Evolutionary conservation across 805 yeast genomes (phyloP).

Genomic region (Ogataea saltuana): DNA sequence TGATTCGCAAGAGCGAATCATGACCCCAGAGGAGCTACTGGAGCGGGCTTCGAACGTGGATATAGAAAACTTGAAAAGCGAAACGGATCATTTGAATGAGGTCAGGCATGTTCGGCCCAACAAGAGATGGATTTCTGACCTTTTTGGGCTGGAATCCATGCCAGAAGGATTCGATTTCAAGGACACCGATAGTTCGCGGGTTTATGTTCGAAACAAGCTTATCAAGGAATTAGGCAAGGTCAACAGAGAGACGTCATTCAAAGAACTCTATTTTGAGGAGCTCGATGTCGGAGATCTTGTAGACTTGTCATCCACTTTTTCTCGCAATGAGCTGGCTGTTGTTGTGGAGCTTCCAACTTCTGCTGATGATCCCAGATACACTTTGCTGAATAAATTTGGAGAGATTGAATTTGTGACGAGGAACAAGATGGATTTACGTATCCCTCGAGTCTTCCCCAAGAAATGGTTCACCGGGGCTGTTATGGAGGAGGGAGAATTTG

Average conservation of each 20-base stretch:
- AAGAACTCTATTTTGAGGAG: slow-evolving; percentile 29
- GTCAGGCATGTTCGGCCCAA: slow-evolving; percentile 34
- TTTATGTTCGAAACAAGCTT: slow-evolving; percentile 6
- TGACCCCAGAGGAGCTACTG: slow-evolving; percentile 36
- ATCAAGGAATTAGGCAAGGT: slow-evolving; percentile 9
- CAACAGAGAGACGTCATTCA: slow-evolving; percentile 12
- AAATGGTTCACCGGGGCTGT: slow-evolving; percentile 36
- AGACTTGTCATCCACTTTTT: slow-evolving; percentile 43
- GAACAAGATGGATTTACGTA: slow-evolving; percentile 46
- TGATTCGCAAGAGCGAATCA: slow-evolving; percentile 15
- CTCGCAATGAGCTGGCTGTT: slow-evolving; percentile 50
- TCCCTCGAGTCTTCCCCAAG: slow-evolving; percentile 54
- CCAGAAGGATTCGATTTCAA: slow-evolving; percentile 20
- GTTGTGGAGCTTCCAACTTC: slow-evolving; percentile 54
- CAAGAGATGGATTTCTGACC: slow-evolving; percentile 28
- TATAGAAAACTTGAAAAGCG: slow-evolving; percentile 27
- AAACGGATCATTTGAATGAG: slow-evolving; percentile 23
- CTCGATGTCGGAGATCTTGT: slow-evolving; percentile 65
- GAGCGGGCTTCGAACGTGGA: slow-evolving; percentile 30
- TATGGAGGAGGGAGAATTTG: slow-evolving; percentile 31
- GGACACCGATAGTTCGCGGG: slow-evolving; percentile 18
- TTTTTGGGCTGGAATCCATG: slow-evolving; percentile 10
- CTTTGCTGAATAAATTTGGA: slow-evolving; percentile 59
- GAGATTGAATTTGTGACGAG: slow-evolving; percentile 51
- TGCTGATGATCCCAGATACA: slow-evolving; percentile 53